Evolutionary conservation across 352 stramenopile species (phyloP), one percentile per base, ranked within the genome.

Genomic region (Globisporangium middletonii): DNA sequence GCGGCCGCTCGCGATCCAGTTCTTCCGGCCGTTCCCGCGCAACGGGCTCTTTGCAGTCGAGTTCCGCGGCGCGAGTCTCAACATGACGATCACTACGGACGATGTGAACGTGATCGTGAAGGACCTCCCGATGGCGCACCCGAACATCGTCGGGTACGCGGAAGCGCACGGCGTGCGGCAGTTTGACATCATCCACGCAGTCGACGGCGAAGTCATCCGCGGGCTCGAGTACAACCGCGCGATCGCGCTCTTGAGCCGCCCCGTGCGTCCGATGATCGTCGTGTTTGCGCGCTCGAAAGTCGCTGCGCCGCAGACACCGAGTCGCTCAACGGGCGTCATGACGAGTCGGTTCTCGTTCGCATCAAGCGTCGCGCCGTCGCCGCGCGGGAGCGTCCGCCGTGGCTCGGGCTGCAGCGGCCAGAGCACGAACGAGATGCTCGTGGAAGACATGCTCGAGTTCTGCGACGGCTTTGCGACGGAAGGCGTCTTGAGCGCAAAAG

Each of bases 371-470:
- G 77, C 80, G 33, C 77, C 76, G 53, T 90, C 79, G n/a, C 79
- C 80, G 6, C 73, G 75, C 8, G 54, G 60, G 0, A 75, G 67
- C 28, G 64, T 62, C 8, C 74, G 77, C 16, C 72, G 77, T 16
- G 75, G 75, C 30, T 87, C 77, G 6, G 67, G 63, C 1, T 60
- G 59, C 37, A 85, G 74, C 11, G 63, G 63, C 26, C 70, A 80
- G 54, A 87, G 79, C 55, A 60, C 9, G 74, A 85, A 87, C 56
- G 75, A 73, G 53, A 80, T 85, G 70, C 42, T 83, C 28, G 75
- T 94, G 18, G 81, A 89, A 46, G 83, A 94, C 46, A 94, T 94
- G 83, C 79, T 94, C 62, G 83, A 94, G 59, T 92, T 85, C 57
- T 92, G 83, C 57, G 83, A 94, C 60, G 69, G 69, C 4, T 58